A percentile compares a stretch with the other conserved stretches of the same genome.
Conservation (phyloP, 805 yeast genomes). For the Spathaspora girioi region DNA sequence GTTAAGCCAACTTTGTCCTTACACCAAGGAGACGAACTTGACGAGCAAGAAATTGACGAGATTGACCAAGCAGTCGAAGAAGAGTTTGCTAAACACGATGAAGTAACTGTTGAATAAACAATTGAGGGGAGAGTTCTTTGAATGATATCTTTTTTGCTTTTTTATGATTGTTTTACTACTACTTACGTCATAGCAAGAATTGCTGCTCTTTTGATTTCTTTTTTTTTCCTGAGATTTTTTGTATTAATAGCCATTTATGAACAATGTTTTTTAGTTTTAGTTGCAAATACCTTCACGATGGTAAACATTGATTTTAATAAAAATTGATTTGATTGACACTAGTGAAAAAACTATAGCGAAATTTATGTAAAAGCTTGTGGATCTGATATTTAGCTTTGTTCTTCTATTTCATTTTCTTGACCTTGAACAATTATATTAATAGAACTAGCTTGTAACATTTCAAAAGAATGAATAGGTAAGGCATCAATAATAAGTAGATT, state of each 20-base stretch:
- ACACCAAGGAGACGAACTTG: conserved; percentile 48
- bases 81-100: conserved; percentile 49
- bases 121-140: background rate
- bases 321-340: background rate
- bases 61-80: conserved; percentile 46
- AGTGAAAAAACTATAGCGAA: background rate
- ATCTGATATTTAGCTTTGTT: too few relatives aligned
- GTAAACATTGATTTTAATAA: background rate
- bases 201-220: background rate
- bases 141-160: background rate
- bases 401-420: background rate
- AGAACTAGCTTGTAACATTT: background rate
- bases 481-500: conserved; percentile 2
- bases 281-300: background rate
- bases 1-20: conserved; percentile 79
- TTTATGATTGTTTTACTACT: background rate
- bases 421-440: background rate
- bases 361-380: background rate
- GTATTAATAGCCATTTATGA: background rate
- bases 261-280: background rate
- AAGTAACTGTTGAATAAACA: background rate
- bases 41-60: conserved; percentile 45
- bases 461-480: background rate
- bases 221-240: background rate
- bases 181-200: background rate